Evolutionary conservation across 2,329 filamentous ascomycete species (phyloP).

Genomic region (Exophiala phaeomuriformis): DNA sequence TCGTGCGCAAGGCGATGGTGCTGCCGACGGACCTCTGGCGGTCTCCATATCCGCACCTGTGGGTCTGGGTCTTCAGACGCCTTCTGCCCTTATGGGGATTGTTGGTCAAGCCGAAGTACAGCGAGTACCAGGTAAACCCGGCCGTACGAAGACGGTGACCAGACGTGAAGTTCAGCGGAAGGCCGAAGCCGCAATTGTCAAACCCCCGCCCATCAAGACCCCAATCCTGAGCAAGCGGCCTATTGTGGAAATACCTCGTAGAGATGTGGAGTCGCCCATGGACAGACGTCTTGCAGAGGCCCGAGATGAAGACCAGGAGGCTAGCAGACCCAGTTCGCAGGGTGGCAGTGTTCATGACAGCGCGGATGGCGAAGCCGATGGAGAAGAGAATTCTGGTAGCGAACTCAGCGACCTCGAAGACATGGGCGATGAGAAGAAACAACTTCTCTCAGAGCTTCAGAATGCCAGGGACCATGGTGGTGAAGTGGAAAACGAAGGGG

Average conservation of each 20-base stretch:
- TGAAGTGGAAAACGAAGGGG: constrained; percentile 10
- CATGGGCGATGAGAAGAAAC: constrained; percentile 46
- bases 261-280: constrained; percentile 35
- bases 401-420: constrained; percentile 32
- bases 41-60: constrained; percentile 16
- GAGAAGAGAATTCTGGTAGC: constrained; percentile 33
- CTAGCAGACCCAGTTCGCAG: constrained; percentile 44
- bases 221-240: constrained; percentile 27
- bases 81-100: constrained; percentile 5
- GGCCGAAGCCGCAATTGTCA: constrained; percentile 50
- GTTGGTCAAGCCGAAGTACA: constrained; percentile 9
- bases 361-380: constrained; percentile 57
- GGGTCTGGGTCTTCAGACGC: constrained; percentile 24
- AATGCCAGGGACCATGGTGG: constrained; percentile 49
- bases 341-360: constrained; percentile 57
- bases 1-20: constrained; percentile 30
- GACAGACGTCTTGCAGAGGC: constrained; percentile 43
- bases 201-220: constrained; percentile 32
- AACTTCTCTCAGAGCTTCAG: constrained; percentile 15
- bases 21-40: constrained; percentile 15
- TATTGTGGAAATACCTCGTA: constrained; percentile 25
- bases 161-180: constrained; percentile 52
- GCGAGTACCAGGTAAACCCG: constrained; percentile 20
- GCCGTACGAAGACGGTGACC: constrained; percentile 52
- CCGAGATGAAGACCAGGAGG: constrained; percentile 40